Percentiles rank a stretch among this genome's conserved stretches.
Conservation (phyloP, 2,329 filamentous ascomycete genomes). For the Penicillium griseofulvum region DNA sequence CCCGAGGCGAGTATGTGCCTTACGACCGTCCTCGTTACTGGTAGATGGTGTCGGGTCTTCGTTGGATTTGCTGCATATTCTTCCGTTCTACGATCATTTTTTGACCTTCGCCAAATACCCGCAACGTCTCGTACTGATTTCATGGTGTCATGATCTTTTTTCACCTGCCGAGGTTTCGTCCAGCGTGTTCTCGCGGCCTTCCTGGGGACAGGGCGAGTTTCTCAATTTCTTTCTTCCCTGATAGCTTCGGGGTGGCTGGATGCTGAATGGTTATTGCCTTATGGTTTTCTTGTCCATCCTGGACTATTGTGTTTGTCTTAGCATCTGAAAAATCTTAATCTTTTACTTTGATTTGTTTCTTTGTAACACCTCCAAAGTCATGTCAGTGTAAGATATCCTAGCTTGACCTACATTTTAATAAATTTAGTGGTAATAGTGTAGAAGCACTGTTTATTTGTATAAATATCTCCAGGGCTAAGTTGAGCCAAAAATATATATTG, state of each 20-base stretch:
- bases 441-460: not conserved
- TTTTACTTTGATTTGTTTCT: not conserved
- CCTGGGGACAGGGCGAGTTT: constrained; percentile 6
- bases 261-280: not conserved
- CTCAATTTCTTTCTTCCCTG: not conserved
- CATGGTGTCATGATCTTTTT: constrained; percentile 18
- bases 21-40: constrained; percentile 48
- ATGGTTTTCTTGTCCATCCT: not conserved
- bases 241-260: not conserved
- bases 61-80: constrained; percentile 1
- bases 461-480: too few relatives aligned
- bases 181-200: constrained; percentile 10
- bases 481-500: not conserved
- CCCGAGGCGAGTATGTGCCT: constrained; percentile 40
- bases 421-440: not conserved
- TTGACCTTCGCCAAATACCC: constrained; percentile 20
- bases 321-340: constrained; percentile 4
- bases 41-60: constrained; percentile 30
- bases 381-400: not conserved
- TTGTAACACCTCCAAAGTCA: not conserved
- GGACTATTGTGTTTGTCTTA: constrained; percentile 2
- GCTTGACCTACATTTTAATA: not conserved
- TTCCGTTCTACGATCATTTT: constrained; percentile 19
- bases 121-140: constrained; percentile 23
- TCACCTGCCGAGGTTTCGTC: constrained; percentile 14